These are phyloP conservation scores for Rhododendron ferrugineum DNA, from an alignment of 148 eudicot species.

Conservation along the genomic window DNA sequence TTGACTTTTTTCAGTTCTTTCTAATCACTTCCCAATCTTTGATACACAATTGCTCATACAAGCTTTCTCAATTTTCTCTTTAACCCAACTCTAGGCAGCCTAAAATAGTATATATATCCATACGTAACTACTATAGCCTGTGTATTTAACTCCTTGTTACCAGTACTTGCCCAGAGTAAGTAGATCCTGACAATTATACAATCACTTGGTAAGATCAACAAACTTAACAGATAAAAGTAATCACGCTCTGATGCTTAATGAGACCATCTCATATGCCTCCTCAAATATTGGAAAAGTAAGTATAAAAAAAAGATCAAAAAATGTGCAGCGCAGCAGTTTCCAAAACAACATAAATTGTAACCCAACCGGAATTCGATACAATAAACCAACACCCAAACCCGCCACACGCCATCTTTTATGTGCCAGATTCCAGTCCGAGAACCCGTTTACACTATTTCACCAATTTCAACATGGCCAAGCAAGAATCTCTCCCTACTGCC, in stretches of 20 bases:
- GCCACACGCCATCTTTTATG: neutral
- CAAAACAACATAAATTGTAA: no score
- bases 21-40: neutral
- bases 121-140: neutral
- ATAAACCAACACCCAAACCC: neutral
- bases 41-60: neutral
- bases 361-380: neutral
- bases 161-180: neutral
- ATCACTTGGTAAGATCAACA: neutral
- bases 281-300: neutral
- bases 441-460: constrained; percentile 12
- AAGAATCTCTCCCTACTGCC: constrained; percentile 59
- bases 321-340: neutral
- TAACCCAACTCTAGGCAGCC: neutral
- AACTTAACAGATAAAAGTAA: neutral
- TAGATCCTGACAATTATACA: neutral
- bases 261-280: neutral
- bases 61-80: neutral
- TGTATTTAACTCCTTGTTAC: neutral
- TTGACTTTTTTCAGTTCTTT: neutral
- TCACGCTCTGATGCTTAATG: neutral
- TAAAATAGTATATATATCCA: neutral
- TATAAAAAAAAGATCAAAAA: neutral
- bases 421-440: neutral
- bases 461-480: constrained; percentile 79